These are phyloP conservation scores for Fusarium buharicum DNA, from an alignment of 2,329 filamentous ascomycete species.

Conservation along the genomic window DNA sequence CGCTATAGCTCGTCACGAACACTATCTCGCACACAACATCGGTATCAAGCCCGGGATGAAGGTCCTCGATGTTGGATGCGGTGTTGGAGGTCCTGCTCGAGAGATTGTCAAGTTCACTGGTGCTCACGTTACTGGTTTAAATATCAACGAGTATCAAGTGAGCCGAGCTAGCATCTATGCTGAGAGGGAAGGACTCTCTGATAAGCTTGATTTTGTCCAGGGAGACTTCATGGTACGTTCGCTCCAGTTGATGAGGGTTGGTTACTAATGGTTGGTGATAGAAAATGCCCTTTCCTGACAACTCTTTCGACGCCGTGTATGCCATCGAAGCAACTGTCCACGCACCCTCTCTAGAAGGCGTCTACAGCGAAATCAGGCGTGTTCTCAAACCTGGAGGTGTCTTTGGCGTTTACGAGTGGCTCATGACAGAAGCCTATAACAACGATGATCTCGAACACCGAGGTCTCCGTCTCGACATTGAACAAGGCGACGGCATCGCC, in stretches of 20 bases:
- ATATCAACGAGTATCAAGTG: constrained; percentile 99
- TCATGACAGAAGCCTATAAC: constrained; percentile 97
- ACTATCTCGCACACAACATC: constrained; percentile 90
- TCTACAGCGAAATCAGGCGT: constrained; percentile 93
- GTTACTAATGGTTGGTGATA: constrained; percentile 46
- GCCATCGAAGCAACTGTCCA: constrained; percentile 98
- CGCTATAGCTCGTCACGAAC: constrained; percentile 92
- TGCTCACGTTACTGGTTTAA: constrained; percentile 85
- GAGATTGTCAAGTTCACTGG: constrained; percentile 95
- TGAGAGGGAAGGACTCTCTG: constrained; percentile 77
- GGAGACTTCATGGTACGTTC: constrained; percentile 87
- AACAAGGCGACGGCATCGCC: constrained; percentile 94
- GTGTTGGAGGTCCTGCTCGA: constrained; percentile 91
- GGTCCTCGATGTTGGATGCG: constrained; percentile 94
- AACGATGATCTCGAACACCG: constrained; percentile 87
- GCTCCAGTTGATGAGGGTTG: accelerated
- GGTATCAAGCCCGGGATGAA: constrained; percentile 82
- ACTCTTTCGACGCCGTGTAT: constrained; percentile 93
- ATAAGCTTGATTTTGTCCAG: constrained; percentile 88
- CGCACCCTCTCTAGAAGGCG: constrained; percentile 87
- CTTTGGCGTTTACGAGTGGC: constrained; percentile 98
- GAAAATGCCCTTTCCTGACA: constrained; percentile 95
- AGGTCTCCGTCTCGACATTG: constrained; percentile 90
- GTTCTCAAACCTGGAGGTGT: constrained; percentile 96
- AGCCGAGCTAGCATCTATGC: constrained; percentile 85